Evolutionary conservation across 768 basidiomycete species (phyloP).

Genomic region (Chalciporus pseudorubinellus): DNA sequence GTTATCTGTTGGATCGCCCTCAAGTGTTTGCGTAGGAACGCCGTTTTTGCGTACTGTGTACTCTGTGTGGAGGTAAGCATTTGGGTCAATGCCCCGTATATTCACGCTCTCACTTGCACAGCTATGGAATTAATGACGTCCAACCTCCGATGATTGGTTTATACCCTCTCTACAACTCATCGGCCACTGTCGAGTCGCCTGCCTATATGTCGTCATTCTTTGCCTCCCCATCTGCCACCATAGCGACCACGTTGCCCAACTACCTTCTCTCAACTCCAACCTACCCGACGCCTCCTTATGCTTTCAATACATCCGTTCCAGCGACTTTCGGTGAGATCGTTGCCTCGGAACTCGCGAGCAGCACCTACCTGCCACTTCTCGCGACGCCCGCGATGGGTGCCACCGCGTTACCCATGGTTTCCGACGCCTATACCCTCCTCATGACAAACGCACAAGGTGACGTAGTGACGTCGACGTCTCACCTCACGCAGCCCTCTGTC

Average conservation of each 20-base stretch:
- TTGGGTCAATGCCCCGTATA: background rate
- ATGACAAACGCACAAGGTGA: conserved; percentile 55
- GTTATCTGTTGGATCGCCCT: background rate
- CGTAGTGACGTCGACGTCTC: conserved; percentile 53
- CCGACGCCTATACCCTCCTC: conserved; percentile 52
- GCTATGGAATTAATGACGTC: conserved; percentile 70
- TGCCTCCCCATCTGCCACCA: conserved; percentile 59
- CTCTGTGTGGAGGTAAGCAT: conserved; percentile 65
- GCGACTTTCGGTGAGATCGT: conserved; percentile 56
- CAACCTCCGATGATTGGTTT: conserved; percentile 80
- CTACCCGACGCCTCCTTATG: conserved; percentile 60
- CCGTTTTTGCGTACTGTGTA: conserved; percentile 76
- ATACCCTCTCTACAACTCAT: conserved; percentile 55
- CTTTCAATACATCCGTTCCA: conserved; percentile 65
- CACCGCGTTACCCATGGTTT: conserved; percentile 57
- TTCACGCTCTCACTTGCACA: conserved; percentile 26
- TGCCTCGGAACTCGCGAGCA: conserved; percentile 61
- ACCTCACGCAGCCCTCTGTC: conserved; percentile 43
- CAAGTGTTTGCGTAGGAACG: conserved; percentile 38
- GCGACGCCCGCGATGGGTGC: conserved; percentile 41
- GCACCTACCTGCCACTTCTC: conserved; percentile 65
- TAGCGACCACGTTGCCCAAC: conserved; percentile 71
- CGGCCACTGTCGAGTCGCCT: conserved; percentile 40
- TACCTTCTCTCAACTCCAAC: conserved; percentile 63
- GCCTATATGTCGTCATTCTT: conserved; percentile 48